Base-by-base conservation (phyloP, 2,329 filamentous ascomycete genomes). In the Ophiocordyceps camponoti-leonardi region DNA sequence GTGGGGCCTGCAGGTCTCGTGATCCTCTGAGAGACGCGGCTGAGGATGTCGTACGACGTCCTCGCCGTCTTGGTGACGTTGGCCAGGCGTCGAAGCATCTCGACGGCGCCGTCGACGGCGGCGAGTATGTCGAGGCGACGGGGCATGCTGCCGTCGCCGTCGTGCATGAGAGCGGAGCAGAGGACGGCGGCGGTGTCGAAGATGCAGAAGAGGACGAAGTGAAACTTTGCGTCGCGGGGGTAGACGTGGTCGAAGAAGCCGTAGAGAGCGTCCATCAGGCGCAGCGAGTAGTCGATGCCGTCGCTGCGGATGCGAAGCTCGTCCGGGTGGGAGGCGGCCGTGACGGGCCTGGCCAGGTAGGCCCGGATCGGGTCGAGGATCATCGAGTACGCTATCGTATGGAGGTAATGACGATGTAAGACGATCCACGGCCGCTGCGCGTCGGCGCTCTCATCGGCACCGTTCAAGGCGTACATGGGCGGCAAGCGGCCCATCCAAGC, bases 121-220 rank as follows among this genome's bases (percentile, higher is more conserved):
- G 62, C 37, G 57, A 55, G 31, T 1, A 70, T 59, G 20, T 67
- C 60, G 0, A 64, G 58, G 12, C 64, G 62, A 31, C 58, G 61
- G 1, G 62, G 60, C 3, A 71, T 60, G 6, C 55, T 60, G 16
- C 54, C 48, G 11, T 63, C 57, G 10, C 53, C 51, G 37, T 73
- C 71, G 49, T 73, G 70, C 10, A 71, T 63, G 6, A 74, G 54
- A 0, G 69, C 67, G 0, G 71, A 71, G 46, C 66, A 71, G 3
- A 73, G 55, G 30, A 69, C 60, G 1, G 69, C 66, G 0, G 68
- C 64, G 0, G 69, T 71, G 47, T 74, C 69, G 46, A 74, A 73
- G 23, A 72, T 62, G 4, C 65, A 60, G 45, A 73, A 75, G 0
- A 69, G 66, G 16, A 70, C 67, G 44, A 72, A 64, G 47, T 73